Evolutionary conservation across 495 filamentous ascomycete species (phyloP), one percentile per base, ranked within the genome.

Genomic region (Xylaria acuta): DNA sequence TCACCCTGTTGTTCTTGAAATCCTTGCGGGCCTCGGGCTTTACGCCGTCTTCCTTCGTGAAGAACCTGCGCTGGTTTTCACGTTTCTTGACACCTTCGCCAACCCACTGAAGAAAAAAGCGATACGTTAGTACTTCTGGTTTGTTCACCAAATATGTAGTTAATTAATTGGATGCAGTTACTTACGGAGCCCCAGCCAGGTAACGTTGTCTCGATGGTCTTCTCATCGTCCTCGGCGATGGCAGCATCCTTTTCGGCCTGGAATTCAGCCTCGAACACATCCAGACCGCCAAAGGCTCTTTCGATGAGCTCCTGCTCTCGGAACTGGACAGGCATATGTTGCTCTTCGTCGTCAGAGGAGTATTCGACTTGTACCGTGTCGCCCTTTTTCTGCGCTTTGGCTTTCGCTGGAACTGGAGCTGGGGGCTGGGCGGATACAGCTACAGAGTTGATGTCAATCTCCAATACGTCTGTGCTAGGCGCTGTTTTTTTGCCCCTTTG

Each of bases 211-310:
- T 97, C 94, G 27, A 94, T 82, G 38, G 93, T 85, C 80, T 97
- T 89, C 71, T 97, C 93, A 74, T 91, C 95, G 78, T 98, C 94
- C 5, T 94, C 93, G 47, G 89, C 88, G 45, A 90, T 85, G 11
- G 87, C 85, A 70, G 91, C 89, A 25, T 86, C 84, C 79, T 99
- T 98, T 74, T 98, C 96, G 36, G 87, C 84, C 70, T 88, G 87
- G 79, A 99, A 98, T 62, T 93, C 91, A 43, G 88, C 87, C 1
- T 92, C 89, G 53, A 47, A 72, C n/a, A 97, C 94, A 77, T 97
- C 93, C 74, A 96, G 91, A 5, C 93, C 94, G 1, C 94, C 96
- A 79, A 98, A 98, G 11, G 94, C 96, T 73, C 88, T 85, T 78
- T 92, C 91, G 70, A 97, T 90, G 56, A 97, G 88, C 53, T 94